Conservation (phyloP, 495 filamentous ascomycete species). For the Margaritispora aquatica region DNA sequence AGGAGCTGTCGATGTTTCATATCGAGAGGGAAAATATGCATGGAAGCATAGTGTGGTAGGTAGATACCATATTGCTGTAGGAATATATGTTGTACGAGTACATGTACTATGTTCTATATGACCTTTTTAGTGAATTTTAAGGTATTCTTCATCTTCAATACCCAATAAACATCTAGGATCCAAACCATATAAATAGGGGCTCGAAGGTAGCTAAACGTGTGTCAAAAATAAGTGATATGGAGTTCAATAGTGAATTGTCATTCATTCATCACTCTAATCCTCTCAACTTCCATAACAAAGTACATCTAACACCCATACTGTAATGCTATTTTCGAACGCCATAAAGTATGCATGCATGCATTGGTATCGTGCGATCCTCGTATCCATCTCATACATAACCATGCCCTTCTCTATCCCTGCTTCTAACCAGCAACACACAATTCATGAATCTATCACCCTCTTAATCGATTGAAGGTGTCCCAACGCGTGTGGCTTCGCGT, state of each 20-base stretch:
- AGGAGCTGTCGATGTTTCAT: neutral
- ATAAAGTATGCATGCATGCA: no score
- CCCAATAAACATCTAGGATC: no score
- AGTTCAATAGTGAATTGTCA: no score
- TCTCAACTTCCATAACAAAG: no score
- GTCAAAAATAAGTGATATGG: no score
- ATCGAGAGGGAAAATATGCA: no score
- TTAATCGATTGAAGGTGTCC: slow-evolving; percentile 11
- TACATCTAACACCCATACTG: neutral
- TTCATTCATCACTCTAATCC: neutral
- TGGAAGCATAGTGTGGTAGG: no score
- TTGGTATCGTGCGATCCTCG: slow-evolving; percentile 5
- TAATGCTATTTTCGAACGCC: neutral
- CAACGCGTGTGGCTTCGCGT: slow-evolving; percentile 7
- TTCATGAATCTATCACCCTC: slow-evolving; percentile 11
- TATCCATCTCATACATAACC: neutral
- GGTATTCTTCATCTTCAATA: no score
- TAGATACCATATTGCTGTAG: no score
- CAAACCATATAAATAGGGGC: no score
- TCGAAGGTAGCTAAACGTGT: no score
- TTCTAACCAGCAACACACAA: neutral
- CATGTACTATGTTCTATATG: neutral
- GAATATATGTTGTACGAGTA: neutral
- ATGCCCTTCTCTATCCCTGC: neutral
- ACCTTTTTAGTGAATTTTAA: no score